Evolutionary conservation across 441 rosid genomes (phyloP), one percentile per base, ranked within the genome.

Genomic region (Metrosideros polymorpha): DNA sequence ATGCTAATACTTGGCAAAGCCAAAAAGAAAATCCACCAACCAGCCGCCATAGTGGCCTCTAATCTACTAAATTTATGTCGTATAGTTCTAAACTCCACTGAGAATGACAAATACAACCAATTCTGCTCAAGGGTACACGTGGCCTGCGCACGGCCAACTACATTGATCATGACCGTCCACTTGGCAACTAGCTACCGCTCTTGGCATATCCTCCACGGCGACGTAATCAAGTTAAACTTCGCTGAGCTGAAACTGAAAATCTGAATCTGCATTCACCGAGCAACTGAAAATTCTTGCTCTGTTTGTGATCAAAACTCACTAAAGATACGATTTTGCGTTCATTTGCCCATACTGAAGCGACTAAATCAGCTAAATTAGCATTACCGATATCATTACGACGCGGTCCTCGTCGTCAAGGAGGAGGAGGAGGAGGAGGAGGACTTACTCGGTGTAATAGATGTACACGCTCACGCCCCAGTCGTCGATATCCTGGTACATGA

Each of bases 401-500:
- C 84, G 42, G 56, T 5, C 61, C 13, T 15, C 54, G 43, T 83
- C 84, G 59, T 52, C 35, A 82, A 83, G 57, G 47, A 82, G 55
- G 84, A 75, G 82, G 32, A 75, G 25, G 6, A 83, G 57, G 47
- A 82, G 55, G 84, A 82, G 84, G 5, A 50, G 43, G 27, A 45
- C 86, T 71, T 84, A 87, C 88, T 87, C 88, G 47, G 88, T 87
- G 43, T 87, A 87, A 59, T 87, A 87, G 14, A 87, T 57, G 56
- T 66, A 87, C 50, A 84, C 56, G 56, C 57, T 32, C 18, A 12
- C 84, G 79, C 47, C 53, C 83, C 66, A 84, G 19, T 55, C 84
- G 27, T 49, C 84, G 32, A 84, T 54, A 45, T 87, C 88, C 82
- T 39, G 32, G 47, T 49, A 29, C 43, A 87, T 63, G 77, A 87